phyloP scores from a whole-genome alignment of 805 yeast genomes.

The Clavispora vitiphila region DNA sequence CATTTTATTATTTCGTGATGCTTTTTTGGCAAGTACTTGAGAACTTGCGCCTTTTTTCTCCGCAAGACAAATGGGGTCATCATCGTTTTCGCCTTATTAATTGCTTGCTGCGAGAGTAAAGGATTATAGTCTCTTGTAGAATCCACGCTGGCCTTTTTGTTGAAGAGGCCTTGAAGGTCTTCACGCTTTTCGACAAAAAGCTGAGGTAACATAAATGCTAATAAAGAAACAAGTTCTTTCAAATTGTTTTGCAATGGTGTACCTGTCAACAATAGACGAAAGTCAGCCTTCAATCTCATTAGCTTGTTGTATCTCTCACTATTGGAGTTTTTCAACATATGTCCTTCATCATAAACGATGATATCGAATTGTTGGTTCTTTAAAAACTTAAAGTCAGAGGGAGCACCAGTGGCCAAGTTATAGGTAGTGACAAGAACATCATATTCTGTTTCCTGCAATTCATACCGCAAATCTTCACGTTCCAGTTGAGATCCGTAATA shows the following conservation, averaged over 20 bases:
- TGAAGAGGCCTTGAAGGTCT: constrained; percentile 76
- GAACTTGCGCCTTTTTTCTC: constrained; percentile 86
- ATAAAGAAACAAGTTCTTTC: constrained; percentile 80
- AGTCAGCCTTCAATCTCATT: constrained; percentile 79
- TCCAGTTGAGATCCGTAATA: constrained; percentile 87
- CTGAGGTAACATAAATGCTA: constrained; percentile 85
- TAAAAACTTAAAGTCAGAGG: constrained; percentile 75
- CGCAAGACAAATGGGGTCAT: constrained; percentile 96
- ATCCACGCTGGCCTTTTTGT: constrained; percentile 77
- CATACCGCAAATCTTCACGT: constrained; percentile 77
- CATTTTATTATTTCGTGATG: constrained; percentile 61
- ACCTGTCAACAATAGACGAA: constrained; percentile 86
- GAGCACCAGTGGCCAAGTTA: constrained; percentile 82
- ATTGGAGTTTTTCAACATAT: constrained; percentile 84
- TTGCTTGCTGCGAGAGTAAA: constrained; percentile 83
- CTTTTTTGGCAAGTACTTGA: constrained; percentile 83
- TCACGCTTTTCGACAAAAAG: constrained; percentile 78
- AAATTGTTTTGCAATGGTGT: constrained; percentile 95
- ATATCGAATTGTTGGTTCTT: constrained; percentile 73
- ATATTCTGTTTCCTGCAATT: constrained; percentile 51
- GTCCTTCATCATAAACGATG: constrained; percentile 96
- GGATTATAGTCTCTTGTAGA: constrained; percentile 58
- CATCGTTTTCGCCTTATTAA: constrained; percentile 91
- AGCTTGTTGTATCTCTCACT: constrained; percentile 84
- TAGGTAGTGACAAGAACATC: constrained; percentile 96